Conservation (phyloP, 768 basidiomycete species). For the Mycena vulgaris region DNA sequence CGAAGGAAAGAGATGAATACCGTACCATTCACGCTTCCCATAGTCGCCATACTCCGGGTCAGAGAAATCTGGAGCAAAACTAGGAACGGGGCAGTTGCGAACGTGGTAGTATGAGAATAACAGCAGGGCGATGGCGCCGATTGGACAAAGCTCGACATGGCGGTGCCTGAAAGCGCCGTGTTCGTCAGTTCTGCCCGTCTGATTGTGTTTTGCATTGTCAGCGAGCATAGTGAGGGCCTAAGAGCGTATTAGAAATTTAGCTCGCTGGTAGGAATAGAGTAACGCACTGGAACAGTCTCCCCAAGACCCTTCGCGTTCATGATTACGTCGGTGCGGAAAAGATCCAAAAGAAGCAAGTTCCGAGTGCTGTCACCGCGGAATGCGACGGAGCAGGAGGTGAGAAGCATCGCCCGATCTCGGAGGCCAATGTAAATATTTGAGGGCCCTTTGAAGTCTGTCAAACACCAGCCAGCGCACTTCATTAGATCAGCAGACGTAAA, state of each 20-base stretch:
- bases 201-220: conserved; percentile 52
- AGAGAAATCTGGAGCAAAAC: conserved; percentile 48
- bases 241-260: too few species aligned
- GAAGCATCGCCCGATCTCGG: conserved; percentile 43
- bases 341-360: conserved; percentile 37
- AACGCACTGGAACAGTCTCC: not conserved
- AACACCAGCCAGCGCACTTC: conserved; percentile 4
- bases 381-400: conserved; percentile 39
- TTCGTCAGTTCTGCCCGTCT: conserved; percentile 49
- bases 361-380: conserved; percentile 42
- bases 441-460: conserved; percentile 15
- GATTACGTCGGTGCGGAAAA: conserved; percentile 31
- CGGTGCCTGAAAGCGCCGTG: conserved; percentile 49
- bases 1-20: conserved; percentile 42
- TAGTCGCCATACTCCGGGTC: conserved; percentile 41
- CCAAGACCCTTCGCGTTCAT: conserved; percentile 24
- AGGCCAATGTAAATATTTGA: conserved; percentile 9
- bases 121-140: conserved; percentile 45
- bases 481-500: conserved; percentile 19
- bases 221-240: conserved; percentile 46
- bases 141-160: conserved; percentile 47
- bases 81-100: conserved; percentile 31
- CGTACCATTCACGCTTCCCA: conserved; percentile 50
- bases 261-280: not conserved
- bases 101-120: conserved; percentile 53